A percentile compares a stretch with the other conserved stretches of the same genome.
These are phyloP conservation scores for Podaxis carcinomalis DNA, from an alignment of 768 basidiomycete species.

Conservation along the genomic window DNA sequence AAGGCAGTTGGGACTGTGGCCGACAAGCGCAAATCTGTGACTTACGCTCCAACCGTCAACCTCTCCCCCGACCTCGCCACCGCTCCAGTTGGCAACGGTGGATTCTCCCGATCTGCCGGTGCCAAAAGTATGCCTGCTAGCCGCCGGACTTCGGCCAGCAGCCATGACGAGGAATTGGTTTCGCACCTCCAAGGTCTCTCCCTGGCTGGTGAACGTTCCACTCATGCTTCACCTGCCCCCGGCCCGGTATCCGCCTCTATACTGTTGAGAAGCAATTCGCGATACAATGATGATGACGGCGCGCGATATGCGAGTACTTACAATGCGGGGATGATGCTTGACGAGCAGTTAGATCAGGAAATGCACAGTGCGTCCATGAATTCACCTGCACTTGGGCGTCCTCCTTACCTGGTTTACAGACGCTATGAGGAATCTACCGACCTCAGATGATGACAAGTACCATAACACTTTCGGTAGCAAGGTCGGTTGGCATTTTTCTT, in stretches of 20 bases:
- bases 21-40: slow-evolving; percentile 85
- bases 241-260: slow-evolving; percentile 49
- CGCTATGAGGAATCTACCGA: slow-evolving; percentile 84
- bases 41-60: slow-evolving; percentile 76
- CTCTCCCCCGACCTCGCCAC: slow-evolving; percentile 64
- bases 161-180: slow-evolving; percentile 79
- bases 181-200: slow-evolving; percentile 71
- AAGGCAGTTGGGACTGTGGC: slow-evolving; percentile 63
- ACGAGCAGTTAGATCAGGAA: slow-evolving; percentile 90
- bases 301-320: slow-evolving; percentile 57
- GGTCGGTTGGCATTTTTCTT: slow-evolving; percentile 33
- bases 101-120: slow-evolving; percentile 61
- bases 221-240: slow-evolving; percentile 51
- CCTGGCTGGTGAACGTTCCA: slow-evolving; percentile 59
- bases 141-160: slow-evolving; percentile 83
- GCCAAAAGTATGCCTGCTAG: slow-evolving; percentile 94
- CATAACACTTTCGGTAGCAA: slow-evolving; percentile 57
- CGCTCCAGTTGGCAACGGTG: slow-evolving; percentile 38
- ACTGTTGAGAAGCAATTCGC: slow-evolving; percentile 44
- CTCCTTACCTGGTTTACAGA: slow-evolving; percentile 39
- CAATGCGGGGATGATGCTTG: slow-evolving; percentile 87
- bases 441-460: slow-evolving; percentile 88
- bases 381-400: slow-evolving; percentile 5
- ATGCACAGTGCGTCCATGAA: slow-evolving; percentile 74
- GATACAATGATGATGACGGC: slow-evolving; percentile 57